Conservation (phyloP, 345 rosid species). For the Citrus reticulata region DNA sequence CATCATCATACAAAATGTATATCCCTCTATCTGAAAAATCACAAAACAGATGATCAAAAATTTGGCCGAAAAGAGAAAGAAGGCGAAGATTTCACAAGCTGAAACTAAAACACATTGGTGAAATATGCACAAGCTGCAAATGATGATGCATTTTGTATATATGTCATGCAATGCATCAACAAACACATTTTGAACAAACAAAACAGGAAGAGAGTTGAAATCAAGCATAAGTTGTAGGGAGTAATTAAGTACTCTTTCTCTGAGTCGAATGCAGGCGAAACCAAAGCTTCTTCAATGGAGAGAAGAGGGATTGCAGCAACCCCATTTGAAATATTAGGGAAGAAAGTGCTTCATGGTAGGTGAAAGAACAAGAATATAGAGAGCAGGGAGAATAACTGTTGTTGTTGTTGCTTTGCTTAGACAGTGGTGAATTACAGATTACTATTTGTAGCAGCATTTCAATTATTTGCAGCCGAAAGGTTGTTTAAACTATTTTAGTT, state of each 20-base stretch:
- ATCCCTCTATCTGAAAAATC: conserved; percentile 64
- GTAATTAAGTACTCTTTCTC: conserved; percentile 16
- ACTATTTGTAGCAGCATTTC: conserved; percentile 13
- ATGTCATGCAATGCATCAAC: too few species aligned
- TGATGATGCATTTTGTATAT: too few species aligned
- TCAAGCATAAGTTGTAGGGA: not conserved
- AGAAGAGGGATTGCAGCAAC: conserved; percentile 33
- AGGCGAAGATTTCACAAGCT: not conserved
- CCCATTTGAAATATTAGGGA: conserved; percentile 24
- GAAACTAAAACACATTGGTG: too few species aligned
- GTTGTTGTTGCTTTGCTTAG: conserved; percentile 14
- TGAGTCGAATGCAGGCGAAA: conserved; percentile 26
- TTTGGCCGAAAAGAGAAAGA: not conserved
- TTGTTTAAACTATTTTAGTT: not conserved
- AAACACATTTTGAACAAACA: not conserved
- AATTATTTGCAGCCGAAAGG: conserved; percentile 4
- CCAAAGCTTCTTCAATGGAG: conserved; percentile 42
- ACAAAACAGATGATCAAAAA: not conserved
- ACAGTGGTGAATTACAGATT: conserved; percentile 7
- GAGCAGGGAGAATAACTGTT: not conserved
- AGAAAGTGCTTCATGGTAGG: conserved; percentile 13
- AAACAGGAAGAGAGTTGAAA: not conserved
- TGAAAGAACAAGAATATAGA: conserved; percentile 15
- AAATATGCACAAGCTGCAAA: not conserved
- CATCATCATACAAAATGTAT: conserved; percentile 85